Conservation (phyloP, 148 eudicot species). For the Fallopia convolvulus region DNA sequence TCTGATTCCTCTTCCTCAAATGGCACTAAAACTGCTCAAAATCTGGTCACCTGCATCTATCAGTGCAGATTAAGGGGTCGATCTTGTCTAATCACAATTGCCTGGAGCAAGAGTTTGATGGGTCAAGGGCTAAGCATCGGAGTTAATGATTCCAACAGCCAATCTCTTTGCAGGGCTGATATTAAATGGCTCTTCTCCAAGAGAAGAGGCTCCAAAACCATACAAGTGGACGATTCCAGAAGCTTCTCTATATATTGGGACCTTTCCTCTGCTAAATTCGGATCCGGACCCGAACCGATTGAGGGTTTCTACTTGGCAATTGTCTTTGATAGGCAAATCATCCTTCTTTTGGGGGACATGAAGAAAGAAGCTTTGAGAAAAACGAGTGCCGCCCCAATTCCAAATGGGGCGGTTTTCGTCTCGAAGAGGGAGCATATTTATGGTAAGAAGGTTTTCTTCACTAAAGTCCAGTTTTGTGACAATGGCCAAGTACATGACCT, state of each 20-base stretch:
- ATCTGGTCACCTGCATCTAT: constrained; percentile 45
- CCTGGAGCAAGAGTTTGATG: constrained; percentile 56
- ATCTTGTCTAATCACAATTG: constrained; percentile 34
- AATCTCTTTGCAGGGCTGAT: constrained; percentile 19
- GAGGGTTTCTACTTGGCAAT: constrained; percentile 49
- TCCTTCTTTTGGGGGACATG: constrained; percentile 48
- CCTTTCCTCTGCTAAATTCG: constrained; percentile 48
- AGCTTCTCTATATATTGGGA: constrained; percentile 49
- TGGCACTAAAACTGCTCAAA: constrained; percentile 40
- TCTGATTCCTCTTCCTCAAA: constrained; percentile 49
- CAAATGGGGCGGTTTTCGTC: constrained; percentile 29
- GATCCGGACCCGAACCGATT: constrained; percentile 50
- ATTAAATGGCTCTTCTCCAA: constrained; percentile 20
- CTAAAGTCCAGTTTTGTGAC: constrained; percentile 40
- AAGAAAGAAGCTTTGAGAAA: constrained; percentile 49
- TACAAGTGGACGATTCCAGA: constrained; percentile 20
- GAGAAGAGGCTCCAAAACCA: constrained; percentile 15
- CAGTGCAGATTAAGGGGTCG: constrained; percentile 47
- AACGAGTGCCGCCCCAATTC: constrained; percentile 24
- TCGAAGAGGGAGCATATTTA: constrained; percentile 46
- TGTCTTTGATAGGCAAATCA: constrained; percentile 40
- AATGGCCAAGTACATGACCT: constrained; percentile 38
- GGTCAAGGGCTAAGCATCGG: constrained; percentile 56
- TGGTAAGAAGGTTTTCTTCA: constrained; percentile 44
- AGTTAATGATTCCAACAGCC: constrained; percentile 36